Evolutionary conservation across 1,284 basidiomycete species (phyloP).

Genomic region (Pseudozyma sp.): DNA sequence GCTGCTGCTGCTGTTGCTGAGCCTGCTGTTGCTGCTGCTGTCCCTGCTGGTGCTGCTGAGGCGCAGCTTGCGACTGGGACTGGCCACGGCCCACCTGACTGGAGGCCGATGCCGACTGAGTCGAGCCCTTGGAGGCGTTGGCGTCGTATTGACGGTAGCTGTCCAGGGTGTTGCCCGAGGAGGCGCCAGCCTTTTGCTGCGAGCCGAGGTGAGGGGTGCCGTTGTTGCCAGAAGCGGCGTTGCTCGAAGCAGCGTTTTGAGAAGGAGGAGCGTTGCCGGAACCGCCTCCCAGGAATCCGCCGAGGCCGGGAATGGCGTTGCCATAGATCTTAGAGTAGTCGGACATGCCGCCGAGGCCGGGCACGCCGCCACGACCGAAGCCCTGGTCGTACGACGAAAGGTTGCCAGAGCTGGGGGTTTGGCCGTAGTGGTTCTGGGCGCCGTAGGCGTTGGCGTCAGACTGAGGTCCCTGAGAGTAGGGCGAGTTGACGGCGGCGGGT

Average conservation of each 20-base stretch:
- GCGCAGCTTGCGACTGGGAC: conserved; percentile 43
- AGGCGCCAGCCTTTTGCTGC: conserved; percentile 50
- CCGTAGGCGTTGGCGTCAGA: conserved; percentile 51
- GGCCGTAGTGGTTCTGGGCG: conserved; percentile 58
- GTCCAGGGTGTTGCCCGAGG: conserved; percentile 47
- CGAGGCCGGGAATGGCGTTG: conserved; percentile 53
- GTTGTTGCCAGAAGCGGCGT: conserved; percentile 32
- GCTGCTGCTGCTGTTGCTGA: conserved; percentile 58
- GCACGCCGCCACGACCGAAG: conserved; percentile 55
- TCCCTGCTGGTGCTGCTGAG: conserved; percentile 40
- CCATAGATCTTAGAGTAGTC: conserved; percentile 66
- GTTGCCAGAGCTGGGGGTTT: conserved; percentile 42
- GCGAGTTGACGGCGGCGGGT: conserved; percentile 61
- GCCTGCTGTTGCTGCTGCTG: conserved; percentile 44
- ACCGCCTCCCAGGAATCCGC: conserved; percentile 53
- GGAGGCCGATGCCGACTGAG: conserved; percentile 23
- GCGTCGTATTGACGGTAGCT: conserved; percentile 52
- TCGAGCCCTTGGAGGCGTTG: conserved; percentile 42
- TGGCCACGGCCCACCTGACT: conserved; percentile 44
- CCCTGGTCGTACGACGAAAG: conserved; percentile 63
- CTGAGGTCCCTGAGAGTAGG: conserved; percentile 58
- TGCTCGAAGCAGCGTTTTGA: conserved; percentile 40
- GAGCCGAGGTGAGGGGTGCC: conserved; percentile 52
- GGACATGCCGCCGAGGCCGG: conserved; percentile 48
- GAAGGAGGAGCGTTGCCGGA: conserved; percentile 45